Evolutionary conservation across 164 flowering plant species (phyloP).

Genomic region (Umbellularia californica): DNA sequence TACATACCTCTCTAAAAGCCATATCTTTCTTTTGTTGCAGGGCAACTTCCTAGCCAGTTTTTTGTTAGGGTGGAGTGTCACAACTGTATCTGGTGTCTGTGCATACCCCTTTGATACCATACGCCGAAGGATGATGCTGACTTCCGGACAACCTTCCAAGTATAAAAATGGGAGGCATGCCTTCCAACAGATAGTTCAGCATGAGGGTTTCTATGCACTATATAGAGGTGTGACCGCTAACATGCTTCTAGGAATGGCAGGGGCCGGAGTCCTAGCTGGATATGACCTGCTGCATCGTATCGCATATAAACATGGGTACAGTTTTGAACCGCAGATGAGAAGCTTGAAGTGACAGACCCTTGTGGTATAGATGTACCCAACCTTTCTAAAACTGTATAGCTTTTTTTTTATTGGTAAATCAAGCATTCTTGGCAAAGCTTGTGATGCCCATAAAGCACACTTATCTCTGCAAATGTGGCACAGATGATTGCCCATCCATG

Average conservation of each 20-base stretch:
- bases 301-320: slow-evolving; percentile 39
- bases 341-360: slow-evolving; percentile 32
- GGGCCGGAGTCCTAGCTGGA: slow-evolving; percentile 95
- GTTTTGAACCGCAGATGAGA: slow-evolving; percentile 35
- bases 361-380: not conserved
- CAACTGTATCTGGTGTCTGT: slow-evolving; percentile 79
- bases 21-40: slow-evolving; percentile 35
- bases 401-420: too few species aligned
- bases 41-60: slow-evolving; percentile 87
- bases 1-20: not conserved
- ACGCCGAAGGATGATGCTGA: slow-evolving; percentile 95
- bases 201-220: slow-evolving; percentile 68
- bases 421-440: not conserved
- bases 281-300: slow-evolving; percentile 73
- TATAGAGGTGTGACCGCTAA: slow-evolving; percentile 86
- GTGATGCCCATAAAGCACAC: not conserved
- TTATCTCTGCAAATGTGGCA: not conserved
- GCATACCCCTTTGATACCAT: slow-evolving; percentile 95
- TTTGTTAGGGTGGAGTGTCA: slow-evolving; percentile 87
- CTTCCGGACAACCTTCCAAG: slow-evolving; percentile 85
- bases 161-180: slow-evolving; percentile 69
- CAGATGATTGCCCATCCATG: not conserved
- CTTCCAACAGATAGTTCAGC: slow-evolving; percentile 60
- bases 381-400: not conserved
- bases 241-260: slow-evolving; percentile 90